Percentiles rank a stretch among this genome's conserved stretches.
These are phyloP conservation scores for Sugiyamaella smithiae DNA, from an alignment of 805 yeast species.

Conservation along the genomic window DNA sequence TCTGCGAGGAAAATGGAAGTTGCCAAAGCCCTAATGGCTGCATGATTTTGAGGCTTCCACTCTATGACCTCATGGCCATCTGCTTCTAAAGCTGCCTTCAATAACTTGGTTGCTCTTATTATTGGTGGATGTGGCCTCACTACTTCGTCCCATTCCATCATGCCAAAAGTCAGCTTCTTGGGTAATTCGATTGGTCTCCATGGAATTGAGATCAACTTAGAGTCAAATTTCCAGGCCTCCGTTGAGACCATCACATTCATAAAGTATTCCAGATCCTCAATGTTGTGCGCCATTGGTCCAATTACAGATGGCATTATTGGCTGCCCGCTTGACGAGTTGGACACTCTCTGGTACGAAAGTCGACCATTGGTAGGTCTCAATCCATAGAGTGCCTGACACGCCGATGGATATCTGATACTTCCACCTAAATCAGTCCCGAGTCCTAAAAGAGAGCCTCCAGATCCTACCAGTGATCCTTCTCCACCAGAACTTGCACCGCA, in stretches of 20 bases:
- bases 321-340: conserved; percentile 36
- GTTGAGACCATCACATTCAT: conserved; percentile 37
- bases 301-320: conserved; percentile 38
- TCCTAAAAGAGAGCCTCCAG: conserved; percentile 52
- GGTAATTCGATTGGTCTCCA: conserved; percentile 14
- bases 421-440: conserved; percentile 56
- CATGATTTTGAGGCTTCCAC: conserved; percentile 2
- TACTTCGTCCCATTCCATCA: conserved; percentile 43
- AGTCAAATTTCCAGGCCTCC: conserved; percentile 46
- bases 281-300: conserved; percentile 46
- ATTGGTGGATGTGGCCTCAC: conserved; percentile 51
- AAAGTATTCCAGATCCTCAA: conserved; percentile 40
- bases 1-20: conserved; percentile 3
- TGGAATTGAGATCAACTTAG: conserved; percentile 41
- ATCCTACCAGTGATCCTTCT: conserved; percentile 47
- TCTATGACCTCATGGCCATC: conserved; percentile 47
- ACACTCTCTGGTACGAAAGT: conserved; percentile 9
- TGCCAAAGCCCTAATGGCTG: not conserved
- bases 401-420: conserved; percentile 48
- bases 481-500: conserved; percentile 60
- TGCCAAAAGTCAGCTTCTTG: conserved; percentile 43
- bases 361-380: conserved; percentile 15
- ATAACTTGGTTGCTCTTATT: conserved; percentile 34
- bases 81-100: not conserved
- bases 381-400: conserved; percentile 37